Evolutionary conservation across 345 rosid species (phyloP), one percentile per base, ranked within the genome.

Genomic region (Aurinia saxatilis): DNA sequence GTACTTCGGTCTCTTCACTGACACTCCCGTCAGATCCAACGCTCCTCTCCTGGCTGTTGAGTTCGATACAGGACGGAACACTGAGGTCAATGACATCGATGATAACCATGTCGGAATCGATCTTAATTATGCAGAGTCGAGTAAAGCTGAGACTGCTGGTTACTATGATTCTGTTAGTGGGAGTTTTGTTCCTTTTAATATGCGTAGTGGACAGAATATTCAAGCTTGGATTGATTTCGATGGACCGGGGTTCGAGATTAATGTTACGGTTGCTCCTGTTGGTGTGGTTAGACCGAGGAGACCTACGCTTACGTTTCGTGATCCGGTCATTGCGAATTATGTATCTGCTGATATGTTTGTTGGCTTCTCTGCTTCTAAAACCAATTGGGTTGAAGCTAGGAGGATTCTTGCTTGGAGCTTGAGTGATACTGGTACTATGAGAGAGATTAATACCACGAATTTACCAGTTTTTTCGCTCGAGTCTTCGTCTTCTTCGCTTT

Each of bases 151-250:
- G 0, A 0, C 81, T 4, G 93, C 91, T 11, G 90, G 82, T 6
- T 91, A 84, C 73, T 85, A 80, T 16, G 72, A 72, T 65, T 79
- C 93, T 4, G 45, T 30, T 21, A 67, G 68, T 10, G 87, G 83
- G 4, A 74, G 65, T 16, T 80, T 87, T 33, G 81, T 91, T 21
- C 64, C 80, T 0, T 66, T 87, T 6, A 63, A 70, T 14, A 85
- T 91, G 96, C 82, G 83, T 35, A 80, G 48, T 1, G 96, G 98
- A 5, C 80, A 77, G 65, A 91, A 87, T 59, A 50, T 91, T 7
- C 89, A 47, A 5, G 98, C 96, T 10, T 91, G 98, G 98, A 81
- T 91, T 38, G 98, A 91, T 39, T 85, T 91, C 29, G 80, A 87
- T 19, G 93, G 96, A 6, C 41, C 34, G 4, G 69, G 76, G 49